Evolutionary conservation across 2,329 filamentous ascomycete genomes (phyloP).

Genomic region (Diplodia seriata): DNA sequence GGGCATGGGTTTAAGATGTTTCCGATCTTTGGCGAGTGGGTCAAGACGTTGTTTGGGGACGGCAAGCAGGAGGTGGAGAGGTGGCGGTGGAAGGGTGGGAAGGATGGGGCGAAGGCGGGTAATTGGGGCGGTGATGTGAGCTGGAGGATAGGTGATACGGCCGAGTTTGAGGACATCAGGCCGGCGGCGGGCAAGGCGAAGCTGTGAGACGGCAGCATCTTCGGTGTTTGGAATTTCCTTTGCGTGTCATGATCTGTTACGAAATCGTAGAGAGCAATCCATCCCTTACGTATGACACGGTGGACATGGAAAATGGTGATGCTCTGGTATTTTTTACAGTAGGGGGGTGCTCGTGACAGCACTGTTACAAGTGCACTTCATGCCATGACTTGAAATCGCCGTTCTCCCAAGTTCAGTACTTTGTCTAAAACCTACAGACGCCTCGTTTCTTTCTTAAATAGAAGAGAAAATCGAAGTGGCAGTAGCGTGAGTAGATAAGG

Average conservation of each 20-base stretch:
- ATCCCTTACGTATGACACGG: not conserved
- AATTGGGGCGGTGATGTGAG: conserved; percentile 57
- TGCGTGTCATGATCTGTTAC: too few relatives aligned
- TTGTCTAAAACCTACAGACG: too few relatives aligned
- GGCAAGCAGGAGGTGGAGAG: conserved; percentile 53
- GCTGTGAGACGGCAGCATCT: conserved; percentile 30
- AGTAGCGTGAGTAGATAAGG: too few relatives aligned
- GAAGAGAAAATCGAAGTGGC: too few relatives aligned
- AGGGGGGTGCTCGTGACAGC: too few relatives aligned
- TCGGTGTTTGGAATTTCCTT: too few relatives aligned
- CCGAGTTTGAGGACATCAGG: conserved; percentile 35
- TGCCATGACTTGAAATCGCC: too few relatives aligned
- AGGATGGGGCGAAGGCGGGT: conserved; percentile 36
- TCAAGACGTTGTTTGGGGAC: conserved; percentile 56
- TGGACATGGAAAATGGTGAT: too few relatives aligned
- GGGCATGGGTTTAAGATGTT: conserved; percentile 69
- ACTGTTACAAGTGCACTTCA: too few relatives aligned
- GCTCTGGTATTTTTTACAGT: too few relatives aligned
- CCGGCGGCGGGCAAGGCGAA: conserved; percentile 35
- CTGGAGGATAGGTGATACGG: conserved; percentile 54
- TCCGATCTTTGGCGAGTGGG: conserved; percentile 62
- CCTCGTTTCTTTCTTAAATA: too few relatives aligned
- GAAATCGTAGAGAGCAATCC: not conserved
- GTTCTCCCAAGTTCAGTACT: too few relatives aligned
- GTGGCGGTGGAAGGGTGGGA: conserved; percentile 61